These are phyloP conservation scores for Pythium brassicae DNA, from an alignment of 352 stramenopile species.

Conservation along the genomic window DNA sequence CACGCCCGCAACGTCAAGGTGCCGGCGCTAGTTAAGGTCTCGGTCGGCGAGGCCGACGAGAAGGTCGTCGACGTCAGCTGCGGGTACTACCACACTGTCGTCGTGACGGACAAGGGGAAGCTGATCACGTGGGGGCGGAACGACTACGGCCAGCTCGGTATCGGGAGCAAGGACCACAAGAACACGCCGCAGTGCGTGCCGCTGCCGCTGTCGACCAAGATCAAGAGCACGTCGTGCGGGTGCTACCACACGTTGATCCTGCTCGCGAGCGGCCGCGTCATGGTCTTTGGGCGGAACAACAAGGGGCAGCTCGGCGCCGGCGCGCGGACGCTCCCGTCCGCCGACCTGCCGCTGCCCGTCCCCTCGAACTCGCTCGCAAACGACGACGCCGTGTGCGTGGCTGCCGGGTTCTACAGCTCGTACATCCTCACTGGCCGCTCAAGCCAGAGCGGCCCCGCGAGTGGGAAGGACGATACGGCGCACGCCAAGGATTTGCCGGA, in stretches of 20 bases:
- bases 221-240: slow-evolving; percentile 71
- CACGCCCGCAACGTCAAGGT: slow-evolving; percentile 78
- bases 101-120: slow-evolving; percentile 78
- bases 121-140: slow-evolving; percentile 84
- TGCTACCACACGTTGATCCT: slow-evolving; percentile 84
- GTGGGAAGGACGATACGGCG: slow-evolving; percentile 25
- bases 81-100: slow-evolving; percentile 83
- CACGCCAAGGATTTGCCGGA: slow-evolving; percentile 59
- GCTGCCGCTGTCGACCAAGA: slow-evolving; percentile 73
- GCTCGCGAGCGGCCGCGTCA: slow-evolving; percentile 70
- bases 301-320: slow-evolving; percentile 81
- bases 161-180: slow-evolving; percentile 87
- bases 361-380: slow-evolving; percentile 70
- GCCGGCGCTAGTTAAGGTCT: slow-evolving; percentile 61
- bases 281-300: slow-evolving; percentile 88
- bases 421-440: slow-evolving; percentile 84
- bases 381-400: slow-evolving; percentile 79
- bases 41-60: slow-evolving; percentile 61
- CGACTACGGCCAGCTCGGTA: slow-evolving; percentile 84
- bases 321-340: slow-evolving; percentile 70
- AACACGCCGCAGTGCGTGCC: slow-evolving; percentile 75
- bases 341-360: slow-evolving; percentile 73
- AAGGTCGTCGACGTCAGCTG: slow-evolving; percentile 76
- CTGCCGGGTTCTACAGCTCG: slow-evolving; percentile 85
- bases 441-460: slow-evolving; percentile 30